Evolutionary conservation across 2,329 filamentous ascomycete genomes (phyloP), one percentile per base, ranked within the genome.

Genomic region (Penicillium palitans): DNA sequence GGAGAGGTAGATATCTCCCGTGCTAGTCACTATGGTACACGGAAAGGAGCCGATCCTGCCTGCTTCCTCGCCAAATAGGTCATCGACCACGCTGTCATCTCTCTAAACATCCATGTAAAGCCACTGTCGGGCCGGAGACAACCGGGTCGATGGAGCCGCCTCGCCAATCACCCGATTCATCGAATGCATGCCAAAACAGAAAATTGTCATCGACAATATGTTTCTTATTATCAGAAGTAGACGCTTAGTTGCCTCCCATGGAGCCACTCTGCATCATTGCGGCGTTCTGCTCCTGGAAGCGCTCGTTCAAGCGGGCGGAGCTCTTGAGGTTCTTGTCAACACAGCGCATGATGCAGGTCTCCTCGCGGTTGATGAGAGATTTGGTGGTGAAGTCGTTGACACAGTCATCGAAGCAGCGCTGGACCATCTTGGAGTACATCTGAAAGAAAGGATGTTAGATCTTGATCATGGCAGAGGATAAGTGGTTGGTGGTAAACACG

Each of bases 301-400:
- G 87, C 79, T 96, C 90, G 71, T 92, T 91, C 69, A 99, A 83
- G 61, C 95, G 88, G 79, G 95, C 91, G 65, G 91, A 91, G 63
- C 89, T 89, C 77, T 96, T 95, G 83, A 98, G 88, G 79, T 91
- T 91, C 83, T 99, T 99, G 79, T 95, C 90, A 62, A 98, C 93
- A 79, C 95, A 99, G 71, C 92, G 90, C 80, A 91, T 88, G 71
- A 98, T 87, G 81, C 95, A 99, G 76, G 90, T 89, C 72, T 90
- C 90, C 81, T 99, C 95, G 75, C 91, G 89, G 67, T 87, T 85
- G 63, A 90, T 89, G 66, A 99, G 86, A 49, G 91, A 90, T 82
- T 98, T 98, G 80, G 92, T 96, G 72, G 93, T 96, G 85, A 99
- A 99, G 83, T 98, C 93, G 79, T 93, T 93, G 79, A 99, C 87